These are phyloP conservation scores for Camellia lanceoleosa DNA, from an alignment of 148 eudicot genomes.

Conservation along the genomic window DNA sequence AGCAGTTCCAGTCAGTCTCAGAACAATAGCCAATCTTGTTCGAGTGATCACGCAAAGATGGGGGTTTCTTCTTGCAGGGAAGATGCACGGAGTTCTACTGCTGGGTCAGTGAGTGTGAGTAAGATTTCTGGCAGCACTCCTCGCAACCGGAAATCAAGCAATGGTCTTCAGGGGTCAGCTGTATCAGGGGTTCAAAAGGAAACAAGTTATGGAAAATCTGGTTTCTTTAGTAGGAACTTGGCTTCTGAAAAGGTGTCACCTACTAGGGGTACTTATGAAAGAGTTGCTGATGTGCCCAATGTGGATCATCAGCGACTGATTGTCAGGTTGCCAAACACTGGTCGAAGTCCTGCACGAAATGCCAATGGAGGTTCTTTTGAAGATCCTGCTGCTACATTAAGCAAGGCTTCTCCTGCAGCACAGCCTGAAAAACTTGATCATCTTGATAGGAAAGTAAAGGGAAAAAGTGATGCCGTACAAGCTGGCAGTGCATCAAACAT, in stretches of 20 bases:
- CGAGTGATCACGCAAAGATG: constrained; percentile 52
- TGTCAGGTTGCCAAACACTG: constrained; percentile 70
- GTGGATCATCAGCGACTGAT: constrained; percentile 54
- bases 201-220: constrained; percentile 28
- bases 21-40: constrained; percentile 60
- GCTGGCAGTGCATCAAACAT: constrained; percentile 19
- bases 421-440: constrained; percentile 50
- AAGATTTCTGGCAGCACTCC: constrained; percentile 38
- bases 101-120: constrained; percentile 39
- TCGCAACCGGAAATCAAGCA: constrained; percentile 36
- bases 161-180: constrained; percentile 33
- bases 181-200: constrained; percentile 44
- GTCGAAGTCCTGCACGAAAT: constrained; percentile 58
- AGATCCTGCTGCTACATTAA: constrained; percentile 40
- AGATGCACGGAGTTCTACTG: constrained; percentile 54
- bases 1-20: constrained; percentile 75
- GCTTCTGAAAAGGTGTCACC: constrained; percentile 46
- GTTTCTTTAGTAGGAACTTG: constrained; percentile 28
- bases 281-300: constrained; percentile 34
- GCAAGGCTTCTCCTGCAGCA: constrained; percentile 53
- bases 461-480: constrained; percentile 29
- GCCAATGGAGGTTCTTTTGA: constrained; percentile 41
- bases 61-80: constrained; percentile 51
- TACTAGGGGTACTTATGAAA: constrained; percentile 28
- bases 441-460: constrained; percentile 36